These are phyloP conservation scores for Tricholoma hemisulphureum DNA, from an alignment of 768 basidiomycete genomes.

Conservation along the genomic window DNA sequence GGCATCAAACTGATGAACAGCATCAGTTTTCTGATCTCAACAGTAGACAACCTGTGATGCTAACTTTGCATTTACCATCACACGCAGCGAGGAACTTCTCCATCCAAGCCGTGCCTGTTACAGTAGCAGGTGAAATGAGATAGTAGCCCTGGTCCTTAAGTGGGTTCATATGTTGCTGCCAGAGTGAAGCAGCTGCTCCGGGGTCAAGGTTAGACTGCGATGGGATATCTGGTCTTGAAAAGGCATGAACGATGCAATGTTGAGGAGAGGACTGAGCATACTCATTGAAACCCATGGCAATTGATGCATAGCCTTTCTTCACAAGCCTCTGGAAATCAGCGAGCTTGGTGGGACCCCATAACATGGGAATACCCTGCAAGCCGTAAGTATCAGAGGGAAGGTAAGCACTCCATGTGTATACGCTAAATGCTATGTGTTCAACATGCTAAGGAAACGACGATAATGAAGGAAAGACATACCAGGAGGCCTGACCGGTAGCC, in stretches of 20 bases:
- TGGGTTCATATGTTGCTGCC: conserved; percentile 61
- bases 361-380: conserved; percentile 60
- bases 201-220: conserved; percentile 64
- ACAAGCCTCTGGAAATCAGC: conserved; percentile 47
- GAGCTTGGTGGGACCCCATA: conserved; percentile 63
- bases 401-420: conserved; percentile 70
- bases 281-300: conserved; percentile 74
- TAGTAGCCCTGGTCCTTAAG: conserved; percentile 54
- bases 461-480: conserved; percentile 38
- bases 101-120: conserved; percentile 71
- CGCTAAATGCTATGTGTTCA: conserved; percentile 25
- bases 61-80: conserved; percentile 45
- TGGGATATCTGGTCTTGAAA: conserved; percentile 61
- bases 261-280: conserved; percentile 30
- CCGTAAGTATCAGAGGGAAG: conserved; percentile 47
- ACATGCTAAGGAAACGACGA: background rate
- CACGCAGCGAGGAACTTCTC: conserved; percentile 54
- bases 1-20: conserved; percentile 45
- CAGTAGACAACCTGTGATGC: conserved; percentile 24
- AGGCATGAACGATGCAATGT: conserved; percentile 1
- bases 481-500: conserved; percentile 39
- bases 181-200: conserved; percentile 47
- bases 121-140: conserved; percentile 66
- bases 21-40: background rate
- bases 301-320: conserved; percentile 48